These are phyloP conservation scores for Termitomyces sp. DNA, from an alignment of 768 basidiomycete genomes.

Conservation along the genomic window DNA sequence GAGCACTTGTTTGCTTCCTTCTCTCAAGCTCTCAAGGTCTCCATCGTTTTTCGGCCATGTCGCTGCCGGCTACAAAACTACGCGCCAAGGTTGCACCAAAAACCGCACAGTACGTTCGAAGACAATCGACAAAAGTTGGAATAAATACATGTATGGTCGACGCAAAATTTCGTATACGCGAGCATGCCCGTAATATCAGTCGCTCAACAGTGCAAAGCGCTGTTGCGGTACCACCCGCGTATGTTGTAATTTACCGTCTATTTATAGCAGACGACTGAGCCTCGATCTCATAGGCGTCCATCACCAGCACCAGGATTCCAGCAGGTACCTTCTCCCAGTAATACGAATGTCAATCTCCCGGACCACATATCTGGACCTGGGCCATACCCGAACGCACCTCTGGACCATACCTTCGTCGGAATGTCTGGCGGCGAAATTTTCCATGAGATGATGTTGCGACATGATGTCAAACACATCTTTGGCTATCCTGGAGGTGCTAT, in stretches of 20 bases:
- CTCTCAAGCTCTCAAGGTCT: constrained; percentile 2
- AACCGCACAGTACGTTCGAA: constrained; percentile 33
- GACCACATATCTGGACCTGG: constrained; percentile 29
- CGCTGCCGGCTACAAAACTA: constrained; percentile 34
- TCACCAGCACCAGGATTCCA: constrained; percentile 51
- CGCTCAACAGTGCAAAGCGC: constrained; percentile 59
- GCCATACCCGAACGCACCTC: constrained; percentile 37
- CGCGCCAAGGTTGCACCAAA: constrained; percentile 33
- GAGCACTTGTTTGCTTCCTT: constrained; percentile 1
- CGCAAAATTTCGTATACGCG: constrained; percentile 75
- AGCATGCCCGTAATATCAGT: constrained; percentile 72
- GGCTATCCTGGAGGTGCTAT: constrained; percentile 98
- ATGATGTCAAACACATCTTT: constrained; percentile 93
- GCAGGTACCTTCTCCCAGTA: constrained; percentile 32
- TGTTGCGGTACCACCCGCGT: constrained; percentile 58
- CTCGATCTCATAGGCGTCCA: constrained; percentile 43
- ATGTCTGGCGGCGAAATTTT: constrained; percentile 96
- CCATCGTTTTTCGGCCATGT: constrained; percentile 26
- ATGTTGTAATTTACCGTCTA: constrained; percentile 10
- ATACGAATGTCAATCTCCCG: constrained; percentile 23
- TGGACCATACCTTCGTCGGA: constrained; percentile 87
- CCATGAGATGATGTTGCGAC: constrained; percentile 99
- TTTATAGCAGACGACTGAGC: constrained; percentile 5
- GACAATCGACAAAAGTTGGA: constrained; percentile 43
- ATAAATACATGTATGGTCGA: constrained; percentile 53